A percentile compares a stretch with the other conserved stretches of the same genome.
phyloP scores from a whole-genome alignment of 768 basidiomycete genomes.

The Podaxis sp. region DNA sequence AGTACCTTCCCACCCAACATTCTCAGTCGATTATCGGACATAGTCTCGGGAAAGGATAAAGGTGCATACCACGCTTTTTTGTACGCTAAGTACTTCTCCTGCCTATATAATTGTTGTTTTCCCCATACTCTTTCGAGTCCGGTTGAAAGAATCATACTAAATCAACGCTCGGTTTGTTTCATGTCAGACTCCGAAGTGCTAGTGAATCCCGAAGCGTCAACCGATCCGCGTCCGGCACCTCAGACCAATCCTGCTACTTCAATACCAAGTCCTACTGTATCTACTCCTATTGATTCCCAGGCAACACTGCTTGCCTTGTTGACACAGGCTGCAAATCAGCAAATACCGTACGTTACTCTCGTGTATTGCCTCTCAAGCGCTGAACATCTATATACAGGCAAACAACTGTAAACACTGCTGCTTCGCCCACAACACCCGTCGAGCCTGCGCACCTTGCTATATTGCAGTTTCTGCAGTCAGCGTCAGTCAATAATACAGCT shows the following conservation, averaged over 20 bases:
- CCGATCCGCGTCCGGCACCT: slow-evolving; percentile 38
- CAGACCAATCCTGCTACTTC: slow-evolving; percentile 28
- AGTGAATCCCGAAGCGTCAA: slow-evolving; percentile 29
- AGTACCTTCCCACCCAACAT: slow-evolving; percentile 82
- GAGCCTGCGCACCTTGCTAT: slow-evolving; percentile 63
- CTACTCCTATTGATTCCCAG: slow-evolving; percentile 45
- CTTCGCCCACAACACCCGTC: slow-evolving; percentile 31
- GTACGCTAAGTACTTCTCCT: slow-evolving; percentile 81
- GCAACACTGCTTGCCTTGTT: slow-evolving; percentile 68
- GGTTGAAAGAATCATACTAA: slow-evolving; percentile 68
- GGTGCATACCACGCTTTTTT: slow-evolving; percentile 79
- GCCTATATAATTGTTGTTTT: slow-evolving; percentile 62
- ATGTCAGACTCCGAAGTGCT: slow-evolving; percentile 52
- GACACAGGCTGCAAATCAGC: slow-evolving; percentile 57
- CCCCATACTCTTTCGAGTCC: slow-evolving; percentile 32
- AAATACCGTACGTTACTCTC: slow-evolving; percentile 17
- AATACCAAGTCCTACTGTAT: slow-evolving; percentile 23
- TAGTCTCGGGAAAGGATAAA: slow-evolving; percentile 72
- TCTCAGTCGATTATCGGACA: slow-evolving; percentile 68
- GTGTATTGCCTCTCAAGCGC: neutral
- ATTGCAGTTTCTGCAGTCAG: slow-evolving; percentile 60
- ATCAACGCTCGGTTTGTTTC: slow-evolving; percentile 58
- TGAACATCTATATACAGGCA: slow-evolving; percentile 39
- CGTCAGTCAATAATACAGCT: slow-evolving; percentile 8
- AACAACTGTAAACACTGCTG: slow-evolving; percentile 56